These are phyloP conservation scores for Pelargonium citronellum DNA, from an alignment of 441 rosid genomes.

Conservation along the genomic window DNA sequence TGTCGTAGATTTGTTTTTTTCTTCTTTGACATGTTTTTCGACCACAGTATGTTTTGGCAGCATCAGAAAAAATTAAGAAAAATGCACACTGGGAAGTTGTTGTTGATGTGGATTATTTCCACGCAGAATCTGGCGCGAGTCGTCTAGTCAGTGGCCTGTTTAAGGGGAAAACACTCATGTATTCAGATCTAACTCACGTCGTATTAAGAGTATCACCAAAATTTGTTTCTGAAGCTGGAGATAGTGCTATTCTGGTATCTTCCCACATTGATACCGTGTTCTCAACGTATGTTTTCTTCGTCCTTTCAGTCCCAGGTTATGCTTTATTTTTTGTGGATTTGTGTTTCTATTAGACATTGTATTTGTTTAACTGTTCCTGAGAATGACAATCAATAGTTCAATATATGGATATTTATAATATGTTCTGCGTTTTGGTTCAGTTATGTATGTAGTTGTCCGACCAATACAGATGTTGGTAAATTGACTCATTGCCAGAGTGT, in stretches of 20 bases:
- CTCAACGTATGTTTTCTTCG: conserved; percentile 58
- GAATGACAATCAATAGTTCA: background rate
- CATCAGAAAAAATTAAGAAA: conserved; percentile 50
- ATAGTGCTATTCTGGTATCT: conserved; percentile 76
- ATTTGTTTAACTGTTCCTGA: background rate
- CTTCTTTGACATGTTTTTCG: conserved; percentile 26
- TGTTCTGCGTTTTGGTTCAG: conserved; percentile 13
- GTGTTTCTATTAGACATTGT: background rate
- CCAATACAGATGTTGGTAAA: background rate
- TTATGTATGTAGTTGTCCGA: conserved; percentile 8
- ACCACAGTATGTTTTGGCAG: conserved; percentile 72
- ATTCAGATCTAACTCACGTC: conserved; percentile 73
- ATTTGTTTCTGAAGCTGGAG: conserved; percentile 61
- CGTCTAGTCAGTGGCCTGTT: conserved; percentile 58
- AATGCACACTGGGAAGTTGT: conserved; percentile 83
- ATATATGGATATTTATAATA: background rate
- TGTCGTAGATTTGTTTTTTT: conserved; percentile 8
- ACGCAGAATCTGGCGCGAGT: conserved; percentile 58
- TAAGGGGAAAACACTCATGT: conserved; percentile 69
- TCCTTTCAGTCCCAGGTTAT: conserved; percentile 13
- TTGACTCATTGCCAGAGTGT: background rate
- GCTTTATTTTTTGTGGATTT: conserved; percentile 4
- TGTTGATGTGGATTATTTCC: conserved; percentile 76
- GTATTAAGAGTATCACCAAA: conserved; percentile 74
- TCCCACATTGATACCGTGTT: conserved; percentile 93